Conservation (phyloP, 2,329 filamentous ascomycete species). For the Neofusicoccum umdonicola region DNA sequence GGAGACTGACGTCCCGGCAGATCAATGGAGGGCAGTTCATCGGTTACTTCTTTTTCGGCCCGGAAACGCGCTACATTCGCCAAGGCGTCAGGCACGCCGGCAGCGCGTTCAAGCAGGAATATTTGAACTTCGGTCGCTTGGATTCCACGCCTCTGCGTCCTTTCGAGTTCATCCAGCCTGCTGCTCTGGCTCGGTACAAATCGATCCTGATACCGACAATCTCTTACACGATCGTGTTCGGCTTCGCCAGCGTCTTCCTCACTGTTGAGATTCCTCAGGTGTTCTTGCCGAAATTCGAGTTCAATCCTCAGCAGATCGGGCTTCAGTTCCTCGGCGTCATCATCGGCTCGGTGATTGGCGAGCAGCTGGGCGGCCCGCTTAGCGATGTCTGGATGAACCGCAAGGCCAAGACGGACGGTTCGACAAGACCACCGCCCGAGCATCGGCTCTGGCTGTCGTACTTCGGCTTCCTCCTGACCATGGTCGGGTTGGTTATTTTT, state of each 20-base stretch:
- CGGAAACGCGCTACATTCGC: conserved; percentile 56
- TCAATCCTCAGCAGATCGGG: conserved; percentile 58
- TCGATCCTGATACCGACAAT: conserved; percentile 52
- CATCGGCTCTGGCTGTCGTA: conserved; percentile 59
- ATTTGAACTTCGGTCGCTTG: conserved; percentile 46
- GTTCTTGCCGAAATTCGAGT: conserved; percentile 54
- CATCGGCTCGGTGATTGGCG: conserved; percentile 57
- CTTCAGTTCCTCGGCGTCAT: conserved; percentile 59
- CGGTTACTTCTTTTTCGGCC: conserved; percentile 55
- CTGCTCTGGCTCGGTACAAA: conserved; percentile 46
- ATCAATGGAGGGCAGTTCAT: conserved; percentile 58
- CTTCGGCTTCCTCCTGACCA: conserved; percentile 49
- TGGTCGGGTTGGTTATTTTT: conserved; percentile 56
- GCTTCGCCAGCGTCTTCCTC: conserved; percentile 53
- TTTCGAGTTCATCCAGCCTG: conserved; percentile 53
- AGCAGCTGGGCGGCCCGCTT: conserved; percentile 55
- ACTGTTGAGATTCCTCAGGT: conserved; percentile 61
- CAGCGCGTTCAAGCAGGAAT: conserved; percentile 45
- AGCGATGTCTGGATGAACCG: conserved; percentile 55
- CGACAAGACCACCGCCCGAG: conserved; percentile 44
- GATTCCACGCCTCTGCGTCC: conserved; percentile 50
- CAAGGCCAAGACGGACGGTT: conserved; percentile 34
- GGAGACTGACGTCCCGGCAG: conserved; percentile 27
- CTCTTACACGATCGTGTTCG: conserved; percentile 58
- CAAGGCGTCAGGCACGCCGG: conserved; percentile 34